These are phyloP conservation scores for Ophiostoma fasciatum DNA, from an alignment of 2,329 filamentous ascomycete genomes.

Conservation along the genomic window DNA sequence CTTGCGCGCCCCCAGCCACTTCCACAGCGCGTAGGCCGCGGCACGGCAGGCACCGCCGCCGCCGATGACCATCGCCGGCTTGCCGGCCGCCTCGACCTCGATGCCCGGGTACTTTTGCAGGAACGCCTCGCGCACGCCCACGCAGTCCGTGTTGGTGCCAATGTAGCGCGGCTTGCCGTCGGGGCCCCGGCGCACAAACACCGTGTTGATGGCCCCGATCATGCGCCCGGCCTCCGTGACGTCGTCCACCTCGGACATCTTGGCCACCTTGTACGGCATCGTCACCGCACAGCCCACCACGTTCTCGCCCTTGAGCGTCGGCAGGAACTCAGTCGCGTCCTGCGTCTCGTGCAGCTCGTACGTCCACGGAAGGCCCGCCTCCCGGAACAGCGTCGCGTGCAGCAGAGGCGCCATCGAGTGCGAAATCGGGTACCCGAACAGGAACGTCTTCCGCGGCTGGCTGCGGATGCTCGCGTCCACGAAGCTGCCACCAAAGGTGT, in stretches of 20 bases:
- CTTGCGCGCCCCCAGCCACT: slow-evolving; percentile 49
- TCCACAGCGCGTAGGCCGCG: slow-evolving; percentile 60
- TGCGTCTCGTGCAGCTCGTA: slow-evolving; percentile 38
- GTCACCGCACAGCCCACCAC: slow-evolving; percentile 61
- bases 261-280: slow-evolving; percentile 72
- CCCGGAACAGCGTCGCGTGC: slow-evolving; percentile 37
- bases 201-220: slow-evolving; percentile 67
- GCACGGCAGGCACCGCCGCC: slow-evolving; percentile 67
- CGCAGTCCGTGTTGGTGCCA: slow-evolving; percentile 67
- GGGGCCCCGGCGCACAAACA: slow-evolving; percentile 42
- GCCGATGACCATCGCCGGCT: slow-evolving; percentile 59
- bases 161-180: slow-evolving; percentile 29
- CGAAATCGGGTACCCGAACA: no score
- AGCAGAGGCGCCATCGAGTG: slow-evolving; percentile 40
- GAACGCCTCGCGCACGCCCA: slow-evolving; percentile 64
- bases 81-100: slow-evolving; percentile 17
- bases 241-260: slow-evolving; percentile 58
- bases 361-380: slow-evolving; percentile 34
- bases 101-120: slow-evolving; percentile 33
- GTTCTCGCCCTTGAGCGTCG: slow-evolving; percentile 37
- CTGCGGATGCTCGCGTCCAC: no score
- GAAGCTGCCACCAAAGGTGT: no score
- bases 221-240: slow-evolving; percentile 57
- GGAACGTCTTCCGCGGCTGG: no score
- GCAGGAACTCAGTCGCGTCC: slow-evolving; percentile 32